phyloP scores from a whole-genome alignment of 768 basidiomycete species.

The Termitomyces sp. region DNA sequence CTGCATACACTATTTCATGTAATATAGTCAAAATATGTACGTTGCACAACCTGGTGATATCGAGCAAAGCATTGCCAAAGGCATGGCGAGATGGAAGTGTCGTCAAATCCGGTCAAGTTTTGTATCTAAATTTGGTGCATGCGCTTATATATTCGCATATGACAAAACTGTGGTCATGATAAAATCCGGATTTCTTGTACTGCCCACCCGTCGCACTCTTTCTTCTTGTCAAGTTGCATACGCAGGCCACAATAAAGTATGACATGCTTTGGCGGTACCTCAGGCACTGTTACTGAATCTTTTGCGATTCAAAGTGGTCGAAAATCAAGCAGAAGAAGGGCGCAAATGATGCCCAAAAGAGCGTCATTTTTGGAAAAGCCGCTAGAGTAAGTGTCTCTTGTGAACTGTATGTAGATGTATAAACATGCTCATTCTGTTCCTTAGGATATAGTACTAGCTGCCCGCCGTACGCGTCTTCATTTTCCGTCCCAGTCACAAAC shows the following conservation, averaged over 20 bases:
- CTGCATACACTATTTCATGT: background rate
- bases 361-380: constrained; percentile 50
- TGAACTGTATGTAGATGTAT: background rate
- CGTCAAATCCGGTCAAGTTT: background rate
- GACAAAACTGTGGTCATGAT: constrained; percentile 6
- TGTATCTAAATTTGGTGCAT: no score
- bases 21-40: constrained; percentile 3
- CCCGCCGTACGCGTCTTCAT: constrained; percentile 36
- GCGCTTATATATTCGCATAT: no score
- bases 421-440: background rate
- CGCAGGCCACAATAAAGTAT: constrained; percentile 41
- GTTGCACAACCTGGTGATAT: background rate
- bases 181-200: constrained; percentile 5
- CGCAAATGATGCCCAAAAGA: constrained; percentile 55
- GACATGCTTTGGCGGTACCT: background rate
- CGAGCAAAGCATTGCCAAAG: background rate
- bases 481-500: background rate
- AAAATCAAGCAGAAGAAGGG: constrained; percentile 74
- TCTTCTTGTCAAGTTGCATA: constrained; percentile 12
- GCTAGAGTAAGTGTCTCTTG: constrained; percentile 38
- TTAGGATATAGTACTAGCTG: constrained; percentile 62
- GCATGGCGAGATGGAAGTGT: background rate
- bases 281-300: background rate
- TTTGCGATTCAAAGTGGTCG: constrained; percentile 48
- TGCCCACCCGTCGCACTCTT: constrained; percentile 15